These are phyloP conservation scores for Alectoria sarmentosa DNA, from an alignment of 495 filamentous ascomycete genomes.

Conservation along the genomic window DNA sequence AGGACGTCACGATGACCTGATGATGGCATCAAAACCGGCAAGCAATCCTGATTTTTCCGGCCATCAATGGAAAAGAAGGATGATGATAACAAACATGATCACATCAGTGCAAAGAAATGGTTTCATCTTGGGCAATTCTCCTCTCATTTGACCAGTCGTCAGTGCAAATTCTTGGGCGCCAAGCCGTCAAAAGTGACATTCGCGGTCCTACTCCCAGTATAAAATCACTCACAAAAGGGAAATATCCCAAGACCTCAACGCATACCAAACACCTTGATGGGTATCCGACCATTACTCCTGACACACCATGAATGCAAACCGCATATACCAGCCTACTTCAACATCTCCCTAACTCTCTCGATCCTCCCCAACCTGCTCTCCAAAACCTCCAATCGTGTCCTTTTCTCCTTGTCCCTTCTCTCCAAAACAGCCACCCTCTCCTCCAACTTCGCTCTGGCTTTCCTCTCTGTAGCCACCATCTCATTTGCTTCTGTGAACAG, in stretches of 20 bases:
- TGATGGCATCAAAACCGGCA: neutral
- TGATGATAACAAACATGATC: neutral
- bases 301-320: neutral
- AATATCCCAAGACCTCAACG: neutral
- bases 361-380: constrained; percentile 77
- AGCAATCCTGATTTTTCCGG: neutral
- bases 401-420: constrained; percentile 62
- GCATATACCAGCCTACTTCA: constrained; percentile 32
- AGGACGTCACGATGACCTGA: neutral
- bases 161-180: neutral
- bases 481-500: constrained; percentile 94
- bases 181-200: too few species aligned
- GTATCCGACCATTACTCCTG: constrained; percentile 2
- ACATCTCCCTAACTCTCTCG: constrained; percentile 58
- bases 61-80: neutral
- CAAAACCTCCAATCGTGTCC: constrained; percentile 60
- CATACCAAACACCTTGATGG: constrained; percentile 3
- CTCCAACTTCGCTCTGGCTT: constrained; percentile 71
- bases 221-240: too few species aligned
- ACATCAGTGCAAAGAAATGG: neutral
- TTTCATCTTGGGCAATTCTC: neutral
- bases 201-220: too few species aligned
- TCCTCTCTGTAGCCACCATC: constrained; percentile 89
- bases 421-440: constrained; percentile 65
- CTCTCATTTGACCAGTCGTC: neutral